phyloP scores from a whole-genome alignment of 768 basidiomycete species.

The Phanerodontia chrysosporium region DNA sequence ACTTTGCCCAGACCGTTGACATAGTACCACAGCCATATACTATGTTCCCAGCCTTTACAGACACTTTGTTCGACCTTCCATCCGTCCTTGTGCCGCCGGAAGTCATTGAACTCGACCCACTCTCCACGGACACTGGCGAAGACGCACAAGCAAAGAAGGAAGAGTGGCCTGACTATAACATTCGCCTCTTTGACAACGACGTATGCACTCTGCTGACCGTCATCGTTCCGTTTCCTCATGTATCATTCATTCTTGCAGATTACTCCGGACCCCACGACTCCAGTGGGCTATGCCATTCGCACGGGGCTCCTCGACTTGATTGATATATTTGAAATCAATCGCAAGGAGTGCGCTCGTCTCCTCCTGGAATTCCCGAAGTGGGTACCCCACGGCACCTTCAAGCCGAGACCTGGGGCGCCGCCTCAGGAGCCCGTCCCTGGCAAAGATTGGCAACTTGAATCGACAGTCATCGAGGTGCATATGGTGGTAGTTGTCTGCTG shows the following conservation, averaged over 20 bases:
- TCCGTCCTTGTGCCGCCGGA: conserved; percentile 85
- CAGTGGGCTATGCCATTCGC: conserved; percentile 77
- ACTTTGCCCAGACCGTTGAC: conserved; percentile 52
- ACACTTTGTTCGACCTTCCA: conserved; percentile 63
- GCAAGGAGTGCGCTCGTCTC: conserved; percentile 89
- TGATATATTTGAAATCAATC: conserved; percentile 91
- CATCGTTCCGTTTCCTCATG: neutral
- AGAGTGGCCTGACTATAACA: conserved; percentile 74
- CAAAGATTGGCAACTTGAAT: conserved; percentile 87
- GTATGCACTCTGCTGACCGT: conserved; percentile 27
- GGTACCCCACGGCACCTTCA: conserved; percentile 81
- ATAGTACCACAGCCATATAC: conserved; percentile 67
- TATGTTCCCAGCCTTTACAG: conserved; percentile 37
- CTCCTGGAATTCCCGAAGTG: conserved; percentile 85
- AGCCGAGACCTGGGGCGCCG: conserved; percentile 63
- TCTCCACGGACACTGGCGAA: conserved; percentile 65
- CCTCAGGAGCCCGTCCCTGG: conserved; percentile 42
- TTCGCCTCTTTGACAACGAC: conserved; percentile 61
- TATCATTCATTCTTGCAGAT: conserved; percentile 41
- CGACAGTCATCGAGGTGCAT: conserved; percentile 77
- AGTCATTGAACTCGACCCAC: conserved; percentile 72
- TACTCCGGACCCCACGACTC: conserved; percentile 69
- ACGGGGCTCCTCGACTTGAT: conserved; percentile 71
- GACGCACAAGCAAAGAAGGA: conserved; percentile 74
- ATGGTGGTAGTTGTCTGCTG: conserved; percentile 21